Conservation (phyloP, 306 rosid genomes). For the Glycyrrhiza uralensis region DNA sequence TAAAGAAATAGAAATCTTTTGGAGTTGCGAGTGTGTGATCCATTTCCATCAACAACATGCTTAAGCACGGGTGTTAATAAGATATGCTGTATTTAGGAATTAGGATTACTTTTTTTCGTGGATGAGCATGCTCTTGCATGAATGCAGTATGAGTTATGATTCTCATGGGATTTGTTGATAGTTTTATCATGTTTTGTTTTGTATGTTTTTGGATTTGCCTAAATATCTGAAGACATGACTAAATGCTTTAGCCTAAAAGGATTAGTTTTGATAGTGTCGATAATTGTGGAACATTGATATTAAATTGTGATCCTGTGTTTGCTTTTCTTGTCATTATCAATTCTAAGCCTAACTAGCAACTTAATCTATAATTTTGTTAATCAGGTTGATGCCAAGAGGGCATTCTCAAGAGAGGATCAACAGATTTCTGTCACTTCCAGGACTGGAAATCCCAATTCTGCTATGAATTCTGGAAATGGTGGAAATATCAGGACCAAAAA, state of each 20-base stretch:
- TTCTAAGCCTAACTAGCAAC: slow-evolving; percentile 3
- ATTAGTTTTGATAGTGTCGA: neutral
- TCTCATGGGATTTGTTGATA: neutral
- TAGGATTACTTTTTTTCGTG: neutral
- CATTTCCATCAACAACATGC: neutral
- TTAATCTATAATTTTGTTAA: slow-evolving; percentile 32
- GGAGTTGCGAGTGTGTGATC: neutral
- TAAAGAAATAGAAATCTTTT: neutral
- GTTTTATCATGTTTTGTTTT: neutral
- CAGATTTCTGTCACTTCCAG: slow-evolving; percentile 70
- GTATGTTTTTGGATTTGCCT: neutral
- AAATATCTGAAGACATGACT: neutral
- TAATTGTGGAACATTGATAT: neutral
- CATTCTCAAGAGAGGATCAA: slow-evolving; percentile 97
- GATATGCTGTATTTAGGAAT: neutral
- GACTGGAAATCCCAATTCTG: slow-evolving; percentile 60
- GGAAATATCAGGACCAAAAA: slow-evolving; percentile 90
- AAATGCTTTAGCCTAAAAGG: neutral
- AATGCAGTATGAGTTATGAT: neutral
- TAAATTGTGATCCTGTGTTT: neutral
- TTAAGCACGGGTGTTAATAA: neutral
- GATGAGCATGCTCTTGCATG: neutral
- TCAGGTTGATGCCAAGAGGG: slow-evolving; percentile 98
- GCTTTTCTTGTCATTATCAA: neutral
- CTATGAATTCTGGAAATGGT: slow-evolving; percentile 67